These are phyloP conservation scores for Acer yangbiense DNA, from an alignment of 345 rosid species.

Conservation along the genomic window DNA sequence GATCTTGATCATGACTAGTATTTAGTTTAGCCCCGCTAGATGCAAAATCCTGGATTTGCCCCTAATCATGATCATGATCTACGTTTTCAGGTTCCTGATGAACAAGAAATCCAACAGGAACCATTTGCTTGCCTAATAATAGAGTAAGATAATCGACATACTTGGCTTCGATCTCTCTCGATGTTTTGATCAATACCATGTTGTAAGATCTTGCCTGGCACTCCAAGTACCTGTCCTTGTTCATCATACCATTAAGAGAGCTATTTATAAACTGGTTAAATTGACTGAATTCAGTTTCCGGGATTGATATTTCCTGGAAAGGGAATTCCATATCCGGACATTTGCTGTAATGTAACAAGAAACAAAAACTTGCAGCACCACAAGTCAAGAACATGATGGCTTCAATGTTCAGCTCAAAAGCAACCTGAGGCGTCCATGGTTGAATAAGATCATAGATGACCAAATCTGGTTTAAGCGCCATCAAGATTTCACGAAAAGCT, in stretches of 20 bases:
- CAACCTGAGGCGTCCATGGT: constrained; percentile 34
- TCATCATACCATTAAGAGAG: constrained; percentile 11
- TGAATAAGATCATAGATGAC: constrained; percentile 37
- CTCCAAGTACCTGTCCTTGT: constrained; percentile 19
- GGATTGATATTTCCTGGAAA: constrained; percentile 14
- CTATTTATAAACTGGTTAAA: constrained; percentile 15
- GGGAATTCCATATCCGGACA: constrained; percentile 5
- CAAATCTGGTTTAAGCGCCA: constrained; percentile 26
- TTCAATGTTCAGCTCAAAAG: constrained; percentile 23
- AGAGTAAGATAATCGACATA: constrained; percentile 30
- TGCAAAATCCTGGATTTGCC: too few species aligned
- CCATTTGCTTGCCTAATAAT: constrained; percentile 21
- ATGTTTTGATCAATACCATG: constrained; percentile 29
- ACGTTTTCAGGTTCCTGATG: constrained; percentile 14
- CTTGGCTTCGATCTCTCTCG: constrained; percentile 30
- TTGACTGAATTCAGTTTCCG: constrained; percentile 6
- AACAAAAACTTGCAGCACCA: constrained; percentile 11
- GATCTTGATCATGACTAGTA: too few species aligned
- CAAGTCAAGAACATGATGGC: constrained; percentile 20
- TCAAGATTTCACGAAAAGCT: constrained; percentile 21
- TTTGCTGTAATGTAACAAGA: constrained; percentile 5
- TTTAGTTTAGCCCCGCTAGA: too few species aligned
- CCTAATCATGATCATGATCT: constrained; percentile 6
- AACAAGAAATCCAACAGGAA: constrained; percentile 36
- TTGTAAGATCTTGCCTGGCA: constrained; percentile 18